phyloP scores from a whole-genome alignment of 495 filamentous ascomycete genomes.

The Chaetomium fimeti region DNA sequence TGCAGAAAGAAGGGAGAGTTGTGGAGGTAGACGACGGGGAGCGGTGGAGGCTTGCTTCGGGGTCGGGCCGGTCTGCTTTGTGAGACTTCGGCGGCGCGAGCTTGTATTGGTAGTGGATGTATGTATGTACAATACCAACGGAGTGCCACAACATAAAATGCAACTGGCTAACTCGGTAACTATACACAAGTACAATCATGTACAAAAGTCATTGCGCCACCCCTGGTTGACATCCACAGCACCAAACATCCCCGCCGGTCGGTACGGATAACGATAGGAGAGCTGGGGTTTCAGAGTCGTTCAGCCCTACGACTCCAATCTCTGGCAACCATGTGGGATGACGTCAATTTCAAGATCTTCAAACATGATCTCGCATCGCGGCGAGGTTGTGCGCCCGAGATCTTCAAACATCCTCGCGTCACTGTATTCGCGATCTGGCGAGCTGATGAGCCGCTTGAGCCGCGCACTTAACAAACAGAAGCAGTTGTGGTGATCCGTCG shows the following conservation, averaged over 20 bases:
- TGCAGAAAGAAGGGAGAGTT: constrained; percentile 64
- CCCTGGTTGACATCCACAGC: no score
- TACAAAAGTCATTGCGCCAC: no score
- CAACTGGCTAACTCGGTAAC: background rate
- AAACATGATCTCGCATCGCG: background rate
- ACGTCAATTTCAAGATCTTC: constrained; percentile 18
- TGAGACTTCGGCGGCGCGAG: constrained; percentile 26
- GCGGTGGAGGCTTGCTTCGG: constrained; percentile 50
- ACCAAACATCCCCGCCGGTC: background rate
- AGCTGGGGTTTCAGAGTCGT: background rate
- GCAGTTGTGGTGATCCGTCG: background rate
- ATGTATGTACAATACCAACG: background rate
- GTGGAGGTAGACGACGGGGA: constrained; percentile 47
- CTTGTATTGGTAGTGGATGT: background rate
- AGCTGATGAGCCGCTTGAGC: background rate
- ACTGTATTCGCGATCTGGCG: background rate
- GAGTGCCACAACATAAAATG: background rate
- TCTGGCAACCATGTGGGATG: constrained; percentile 7
- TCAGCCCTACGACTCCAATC: constrained; percentile 15
- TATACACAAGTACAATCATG: no score
- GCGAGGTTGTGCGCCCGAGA: background rate
- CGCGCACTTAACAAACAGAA: background rate
- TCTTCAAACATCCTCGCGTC: background rate
- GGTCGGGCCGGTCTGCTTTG: constrained; percentile 42
- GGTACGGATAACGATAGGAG: background rate